Base-by-base conservation (phyloP, 2,329 filamentous ascomycete species). In the Mariannaea sp. region DNA sequence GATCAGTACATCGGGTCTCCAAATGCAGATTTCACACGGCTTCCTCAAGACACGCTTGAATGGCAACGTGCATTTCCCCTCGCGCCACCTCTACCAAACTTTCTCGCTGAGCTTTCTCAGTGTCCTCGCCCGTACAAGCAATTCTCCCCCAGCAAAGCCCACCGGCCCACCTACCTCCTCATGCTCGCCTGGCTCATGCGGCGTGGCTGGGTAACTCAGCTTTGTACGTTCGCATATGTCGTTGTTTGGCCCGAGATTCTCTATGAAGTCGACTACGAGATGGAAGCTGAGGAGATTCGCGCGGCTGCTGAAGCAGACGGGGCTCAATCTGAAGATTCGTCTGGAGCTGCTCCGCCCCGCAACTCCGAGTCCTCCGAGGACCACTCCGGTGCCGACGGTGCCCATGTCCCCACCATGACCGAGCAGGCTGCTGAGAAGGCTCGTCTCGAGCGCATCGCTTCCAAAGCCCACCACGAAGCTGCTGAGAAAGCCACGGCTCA, bases 181-280 rank as follows among this genome's bases (percentile, higher is more conserved):
- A 96, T 97, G 71, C 78, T 99, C 20, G 92, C 91, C 17, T 99
- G 93, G 91, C 81, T 99, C 7, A 85, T 97, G 76, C 86, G 92
- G 33, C 89, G 91, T 40, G 92, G 91, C 12, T 96, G 94, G 89
- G 92, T 97, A 1, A 96, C 90, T 1, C 92, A 97, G 70, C 80
- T 99, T 5, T 89, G 92, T 58, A 94, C 91, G 1, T 97, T 95
- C 70, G 90, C 88, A 10, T 96, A 94, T 78, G 85, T 97, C 36
- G 84, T 93, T 43, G 89, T 94, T 35, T 87, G 87, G 73, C 86
- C 89, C 2, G 87, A 93, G 68, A 89, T 96, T 57, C 86, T 94
- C 63, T 87, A 89, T 66, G 87, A 90, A 59, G 91, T 95, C 3
- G 85, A 90, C 45, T 82, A 87, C 62, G 82, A 86, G 49, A 79